Evolutionary conservation across 169 alveolate genomes (phyloP).

Genomic region (Plasmodium malariae): DNA sequence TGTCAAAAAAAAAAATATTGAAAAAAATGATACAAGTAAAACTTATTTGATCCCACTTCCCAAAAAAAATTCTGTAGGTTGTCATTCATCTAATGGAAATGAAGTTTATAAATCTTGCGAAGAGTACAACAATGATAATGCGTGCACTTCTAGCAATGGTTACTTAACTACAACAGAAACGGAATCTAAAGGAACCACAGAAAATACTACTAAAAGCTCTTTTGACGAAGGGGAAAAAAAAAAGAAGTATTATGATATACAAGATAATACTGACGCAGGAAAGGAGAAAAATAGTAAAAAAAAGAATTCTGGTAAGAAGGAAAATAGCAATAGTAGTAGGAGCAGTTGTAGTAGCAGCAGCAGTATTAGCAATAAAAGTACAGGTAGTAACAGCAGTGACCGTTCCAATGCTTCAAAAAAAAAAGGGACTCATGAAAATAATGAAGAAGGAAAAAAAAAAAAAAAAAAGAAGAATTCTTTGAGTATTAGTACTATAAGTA

Average conservation of each 20-base stretch:
- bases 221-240: neutral
- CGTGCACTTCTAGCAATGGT: slow-evolving; percentile 54
- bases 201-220: slow-evolving; percentile 21
- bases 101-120: slow-evolving; percentile 66
- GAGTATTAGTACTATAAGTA: neutral
- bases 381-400: neutral
- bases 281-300: neutral
- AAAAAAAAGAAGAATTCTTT: neutral
- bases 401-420: neutral
- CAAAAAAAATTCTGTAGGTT: slow-evolving; percentile 32
- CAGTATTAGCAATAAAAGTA: too few species aligned
- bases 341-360: slow-evolving; percentile 9
- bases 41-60: neutral
- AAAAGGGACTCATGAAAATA: neutral
- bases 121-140: slow-evolving; percentile 45
- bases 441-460: neutral
- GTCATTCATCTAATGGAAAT: slow-evolving; percentile 66
- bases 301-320: neutral
- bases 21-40: slow-evolving; percentile 13
- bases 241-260: neutral
- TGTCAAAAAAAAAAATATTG: neutral
- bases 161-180: slow-evolving; percentile 55
- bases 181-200: slow-evolving; percentile 62
- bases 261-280: neutral
- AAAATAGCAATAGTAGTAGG: neutral